A percentile compares a stretch with the other conserved stretches of the same genome.
Conservation (phyloP, 805 yeast genomes). For the Pichia thaimueangensis region DNA sequence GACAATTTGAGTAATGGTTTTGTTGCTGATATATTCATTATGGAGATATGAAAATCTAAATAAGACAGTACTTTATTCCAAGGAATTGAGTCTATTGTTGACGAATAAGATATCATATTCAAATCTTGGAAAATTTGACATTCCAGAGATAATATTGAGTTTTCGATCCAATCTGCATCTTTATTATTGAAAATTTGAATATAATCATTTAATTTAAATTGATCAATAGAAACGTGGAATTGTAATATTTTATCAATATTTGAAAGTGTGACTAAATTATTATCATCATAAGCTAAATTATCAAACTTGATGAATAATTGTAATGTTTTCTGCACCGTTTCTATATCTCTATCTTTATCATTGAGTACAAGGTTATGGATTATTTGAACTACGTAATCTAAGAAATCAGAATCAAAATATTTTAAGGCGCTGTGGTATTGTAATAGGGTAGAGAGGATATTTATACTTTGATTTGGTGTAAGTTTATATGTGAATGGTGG, state of each 20-base stretch:
- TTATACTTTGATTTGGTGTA: no score
- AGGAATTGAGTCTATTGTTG: not conserved
- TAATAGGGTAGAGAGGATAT: not conserved
- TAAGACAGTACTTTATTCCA: not conserved
- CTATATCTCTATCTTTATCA: not conserved
- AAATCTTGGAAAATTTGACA: not conserved
- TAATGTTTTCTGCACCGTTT: not conserved
- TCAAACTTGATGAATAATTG: not conserved
- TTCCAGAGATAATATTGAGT: slow-evolving; percentile 5
- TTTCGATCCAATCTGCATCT: slow-evolving; percentile 2
- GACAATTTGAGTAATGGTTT: not conserved
- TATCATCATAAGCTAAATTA: not conserved
- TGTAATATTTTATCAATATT: slow-evolving; percentile 3
- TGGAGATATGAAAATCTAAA: not conserved
- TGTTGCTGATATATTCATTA: not conserved
- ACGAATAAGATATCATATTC: not conserved
- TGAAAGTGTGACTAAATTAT: slow-evolving; percentile 1
- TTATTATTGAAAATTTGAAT: not conserved
- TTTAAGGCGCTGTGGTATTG: not conserved
- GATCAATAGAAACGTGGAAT: not conserved
- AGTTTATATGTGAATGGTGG: no score
- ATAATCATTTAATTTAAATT: not conserved
- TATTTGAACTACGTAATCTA: not conserved
- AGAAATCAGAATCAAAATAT: not conserved
- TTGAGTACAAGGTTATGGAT: slow-evolving; percentile 7